phyloP scores from a whole-genome alignment of 148 eudicot species.

The Pouteria glomerata region DNA sequence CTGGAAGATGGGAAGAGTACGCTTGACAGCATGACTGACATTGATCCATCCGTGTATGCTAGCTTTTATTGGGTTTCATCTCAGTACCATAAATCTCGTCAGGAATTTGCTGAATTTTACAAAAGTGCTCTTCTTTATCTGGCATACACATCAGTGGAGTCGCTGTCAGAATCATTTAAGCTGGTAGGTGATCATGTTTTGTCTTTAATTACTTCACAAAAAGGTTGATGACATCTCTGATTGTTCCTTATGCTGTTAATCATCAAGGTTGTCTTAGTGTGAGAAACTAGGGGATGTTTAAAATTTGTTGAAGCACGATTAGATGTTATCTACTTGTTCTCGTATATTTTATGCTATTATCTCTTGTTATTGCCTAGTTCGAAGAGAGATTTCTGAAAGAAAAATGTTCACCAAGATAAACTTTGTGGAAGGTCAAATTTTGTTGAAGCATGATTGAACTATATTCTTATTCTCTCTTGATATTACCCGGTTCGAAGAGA shows the following conservation, averaged over 20 bases:
- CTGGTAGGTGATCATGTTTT: constrained; percentile 41
- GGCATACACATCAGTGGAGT: constrained; percentile 93
- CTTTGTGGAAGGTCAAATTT: no score
- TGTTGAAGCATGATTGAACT: no score
- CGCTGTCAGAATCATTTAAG: constrained; percentile 84
- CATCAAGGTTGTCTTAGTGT: neutral
- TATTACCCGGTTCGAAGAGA: no score
- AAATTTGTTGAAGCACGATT: neutral
- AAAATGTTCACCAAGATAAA: no score
- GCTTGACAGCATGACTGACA: constrained; percentile 91
- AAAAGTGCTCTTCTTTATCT: constrained; percentile 87
- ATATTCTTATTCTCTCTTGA: no score
- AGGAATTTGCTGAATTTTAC: constrained; percentile 94
- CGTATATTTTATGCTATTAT: neutral
- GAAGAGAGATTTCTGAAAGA: no score
- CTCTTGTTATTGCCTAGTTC: neutral
- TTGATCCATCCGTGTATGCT: constrained; percentile 94
- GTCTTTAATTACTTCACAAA: neutral
- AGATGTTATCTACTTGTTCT: neutral
- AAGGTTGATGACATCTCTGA: neutral
- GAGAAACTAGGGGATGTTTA: neutral
- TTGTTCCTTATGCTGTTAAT: neutral
- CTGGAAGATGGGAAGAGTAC: constrained; percentile 79
- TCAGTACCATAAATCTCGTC: constrained; percentile 74
- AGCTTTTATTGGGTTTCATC: constrained; percentile 86